Evolutionary conservation across 2,329 filamentous ascomycete species (phyloP).

Genomic region (Cladosporium phlei): DNA sequence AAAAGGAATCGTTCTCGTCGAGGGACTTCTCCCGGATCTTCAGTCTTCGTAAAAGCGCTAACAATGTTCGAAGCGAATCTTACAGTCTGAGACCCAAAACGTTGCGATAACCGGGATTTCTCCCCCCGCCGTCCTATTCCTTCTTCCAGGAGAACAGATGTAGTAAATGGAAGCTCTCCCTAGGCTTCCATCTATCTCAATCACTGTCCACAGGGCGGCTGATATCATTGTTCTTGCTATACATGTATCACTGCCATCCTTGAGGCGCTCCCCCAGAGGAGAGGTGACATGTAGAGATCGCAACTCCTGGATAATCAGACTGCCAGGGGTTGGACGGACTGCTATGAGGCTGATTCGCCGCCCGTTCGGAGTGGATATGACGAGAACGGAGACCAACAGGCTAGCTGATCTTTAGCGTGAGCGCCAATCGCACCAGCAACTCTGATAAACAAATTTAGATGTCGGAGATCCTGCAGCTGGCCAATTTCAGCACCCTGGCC

Average conservation of each 20-base stretch:
- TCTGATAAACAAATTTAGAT: slow-evolving; percentile 5
- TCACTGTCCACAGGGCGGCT: background rate
- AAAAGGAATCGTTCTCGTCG: too few relatives aligned
- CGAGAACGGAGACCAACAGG: slow-evolving; percentile 1
- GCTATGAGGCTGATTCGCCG: background rate
- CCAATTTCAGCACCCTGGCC: background rate
- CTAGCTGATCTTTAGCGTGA: slow-evolving; percentile 7
- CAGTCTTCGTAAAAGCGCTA: too few relatives aligned
- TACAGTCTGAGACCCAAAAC: slow-evolving; percentile 9
- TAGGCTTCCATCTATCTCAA: background rate
- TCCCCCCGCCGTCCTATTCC: background rate
- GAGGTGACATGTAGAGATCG: too few relatives aligned
- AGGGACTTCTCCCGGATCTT: too few relatives aligned
- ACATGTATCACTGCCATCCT: too few relatives aligned
- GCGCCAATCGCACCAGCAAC: background rate
- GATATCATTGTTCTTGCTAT: background rate
- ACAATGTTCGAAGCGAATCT: too few relatives aligned
- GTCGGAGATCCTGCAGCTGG: slow-evolving; percentile 5
- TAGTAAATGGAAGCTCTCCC: too few relatives aligned
- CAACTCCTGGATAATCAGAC: too few relatives aligned
- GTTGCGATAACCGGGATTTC: background rate
- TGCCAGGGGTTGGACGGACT: slow-evolving; percentile 10
- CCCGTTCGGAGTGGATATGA: background rate
- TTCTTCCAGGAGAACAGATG: too few relatives aligned
- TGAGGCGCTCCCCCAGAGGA: slow-evolving; percentile 11